These are phyloP conservation scores for Ogataea angusta DNA, from an alignment of 805 yeast species.

Conservation along the genomic window DNA sequence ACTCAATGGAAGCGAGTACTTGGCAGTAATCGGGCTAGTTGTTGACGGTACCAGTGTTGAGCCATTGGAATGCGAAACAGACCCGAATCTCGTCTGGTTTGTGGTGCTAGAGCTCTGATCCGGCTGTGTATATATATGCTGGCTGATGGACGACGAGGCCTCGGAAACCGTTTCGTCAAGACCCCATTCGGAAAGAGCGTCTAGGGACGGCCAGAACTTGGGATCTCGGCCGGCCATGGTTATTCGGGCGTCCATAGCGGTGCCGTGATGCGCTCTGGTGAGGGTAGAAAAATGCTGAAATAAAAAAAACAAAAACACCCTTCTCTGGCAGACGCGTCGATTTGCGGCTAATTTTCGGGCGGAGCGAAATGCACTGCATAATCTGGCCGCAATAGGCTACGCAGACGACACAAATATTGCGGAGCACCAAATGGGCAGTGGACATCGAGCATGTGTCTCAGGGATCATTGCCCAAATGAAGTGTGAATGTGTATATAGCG, in stretches of 20 bases:
- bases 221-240: constrained; percentile 2
- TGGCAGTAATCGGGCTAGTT: not conserved
- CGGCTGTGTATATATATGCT: constrained; percentile 1
- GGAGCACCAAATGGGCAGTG: not conserved
- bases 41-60: not conserved
- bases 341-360: constrained; percentile 1
- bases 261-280: not conserved
- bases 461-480: not conserved
- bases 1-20: not conserved
- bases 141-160: not conserved
- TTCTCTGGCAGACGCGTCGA: constrained; percentile 5
- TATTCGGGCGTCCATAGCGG: constrained; percentile 7
- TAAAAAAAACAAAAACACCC: constrained; percentile 9
- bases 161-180: constrained; percentile 17
- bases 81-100: not conserved
- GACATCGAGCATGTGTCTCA: not conserved
- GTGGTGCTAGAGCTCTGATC: constrained; percentile 8
- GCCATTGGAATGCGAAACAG: not conserved
- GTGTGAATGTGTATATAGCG: not conserved
- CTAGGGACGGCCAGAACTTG: constrained; percentile 2
- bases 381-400: not conserved
- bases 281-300: not conserved
- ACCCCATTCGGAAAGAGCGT: constrained; percentile 23
- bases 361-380: not conserved
- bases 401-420: not conserved